phyloP scores from a whole-genome alignment of 202 grass and related monocot species.

The Saccharum hybrid region DNA sequence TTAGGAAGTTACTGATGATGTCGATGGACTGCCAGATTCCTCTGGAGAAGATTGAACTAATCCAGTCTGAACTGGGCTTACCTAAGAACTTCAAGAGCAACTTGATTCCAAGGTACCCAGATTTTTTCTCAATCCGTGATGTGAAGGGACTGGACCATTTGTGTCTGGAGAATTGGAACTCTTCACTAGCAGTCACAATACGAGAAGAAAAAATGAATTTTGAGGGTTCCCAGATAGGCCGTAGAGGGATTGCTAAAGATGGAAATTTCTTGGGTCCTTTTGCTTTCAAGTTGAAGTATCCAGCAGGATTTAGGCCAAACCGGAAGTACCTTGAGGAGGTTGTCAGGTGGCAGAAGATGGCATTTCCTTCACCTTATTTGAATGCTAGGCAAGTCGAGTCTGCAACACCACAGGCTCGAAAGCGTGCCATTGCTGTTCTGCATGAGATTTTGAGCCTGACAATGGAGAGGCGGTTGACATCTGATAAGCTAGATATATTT shows the following conservation, averaged over 20 bases:
- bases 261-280: constrained; percentile 81
- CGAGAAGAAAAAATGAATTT: constrained; percentile 77
- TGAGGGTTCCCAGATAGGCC: constrained; percentile 38
- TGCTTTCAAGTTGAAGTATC: constrained; percentile 81
- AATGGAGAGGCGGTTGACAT: constrained; percentile 76
- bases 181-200: constrained; percentile 72
- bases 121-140: constrained; percentile 65
- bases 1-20: constrained; percentile 92
- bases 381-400: constrained; percentile 65
- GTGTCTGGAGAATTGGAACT: constrained; percentile 82
- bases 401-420: constrained; percentile 73
- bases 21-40: constrained; percentile 86
- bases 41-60: constrained; percentile 79
- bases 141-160: constrained; percentile 62
- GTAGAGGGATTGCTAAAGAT: constrained; percentile 76
- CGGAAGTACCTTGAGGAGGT: constrained; percentile 77
- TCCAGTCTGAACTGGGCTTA: constrained; percentile 72
- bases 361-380: constrained; percentile 89
- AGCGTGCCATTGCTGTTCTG: constrained; percentile 68
- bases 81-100: constrained; percentile 62
- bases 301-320: constrained; percentile 84
- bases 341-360: constrained; percentile 90
- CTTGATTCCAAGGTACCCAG: constrained; percentile 74
- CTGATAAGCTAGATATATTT: constrained; percentile 85
- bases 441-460: constrained; percentile 93